Conservation (phyloP, 176 grass and related monocot species). For the Chloris gayana region DNA sequence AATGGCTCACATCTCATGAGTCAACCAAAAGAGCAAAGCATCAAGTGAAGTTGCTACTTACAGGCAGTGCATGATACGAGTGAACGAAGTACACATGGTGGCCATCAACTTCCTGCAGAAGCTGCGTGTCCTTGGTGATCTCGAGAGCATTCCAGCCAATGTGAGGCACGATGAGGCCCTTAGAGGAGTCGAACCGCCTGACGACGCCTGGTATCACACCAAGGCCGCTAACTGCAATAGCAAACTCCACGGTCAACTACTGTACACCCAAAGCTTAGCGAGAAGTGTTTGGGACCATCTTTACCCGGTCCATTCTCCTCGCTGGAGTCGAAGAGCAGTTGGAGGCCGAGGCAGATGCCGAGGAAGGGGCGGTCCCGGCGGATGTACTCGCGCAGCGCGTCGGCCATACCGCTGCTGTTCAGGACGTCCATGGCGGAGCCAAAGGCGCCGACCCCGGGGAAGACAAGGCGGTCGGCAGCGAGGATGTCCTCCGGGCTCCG, state of each 20-base stretch:
- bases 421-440: conserved; percentile 95
- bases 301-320: conserved; percentile 93
- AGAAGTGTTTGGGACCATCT: background rate
- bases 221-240: conserved; percentile 78
- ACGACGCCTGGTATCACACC: conserved; percentile 91
- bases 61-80: conserved; percentile 79
- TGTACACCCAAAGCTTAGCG: background rate
- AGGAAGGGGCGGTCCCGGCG: conserved; percentile 84
- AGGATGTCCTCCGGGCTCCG: conserved; percentile 90
- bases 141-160: conserved; percentile 96
- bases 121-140: conserved; percentile 76
- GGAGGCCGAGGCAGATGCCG: conserved; percentile 95
- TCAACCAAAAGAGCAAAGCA: conserved; percentile 25
- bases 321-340: conserved; percentile 88
- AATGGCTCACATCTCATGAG: conserved; percentile 44
- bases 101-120: conserved; percentile 75
- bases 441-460: conserved; percentile 92
- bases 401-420: conserved; percentile 76
- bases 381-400: conserved; percentile 78
- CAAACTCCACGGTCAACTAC: conserved; percentile 28
- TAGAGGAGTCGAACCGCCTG: conserved; percentile 77
- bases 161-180: conserved; percentile 88
- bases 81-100: conserved; percentile 98
- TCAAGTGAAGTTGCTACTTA: conserved; percentile 34
- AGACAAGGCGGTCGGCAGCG: conserved; percentile 71